Evolutionary conservation across 2,329 filamentous ascomycete species (phyloP), one percentile per base, ranked within the genome.

Genomic region (Fusarium torulosum): DNA sequence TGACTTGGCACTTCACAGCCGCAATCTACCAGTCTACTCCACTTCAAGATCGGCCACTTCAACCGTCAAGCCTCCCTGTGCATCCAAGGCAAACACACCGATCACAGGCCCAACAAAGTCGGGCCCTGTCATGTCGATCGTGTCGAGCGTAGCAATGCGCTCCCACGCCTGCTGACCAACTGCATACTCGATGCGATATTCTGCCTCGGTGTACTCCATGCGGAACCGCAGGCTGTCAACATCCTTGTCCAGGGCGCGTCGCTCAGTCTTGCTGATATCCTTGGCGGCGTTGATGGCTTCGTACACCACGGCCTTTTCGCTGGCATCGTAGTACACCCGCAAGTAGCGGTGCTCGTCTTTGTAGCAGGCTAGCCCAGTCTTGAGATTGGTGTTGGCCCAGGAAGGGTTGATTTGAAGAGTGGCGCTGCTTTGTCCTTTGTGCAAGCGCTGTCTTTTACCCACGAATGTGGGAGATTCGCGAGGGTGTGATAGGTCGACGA

Each of bases 31-130:
- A 38, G 45, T 41, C 46, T 61, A 61, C 27, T 61, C 58, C n/a
- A 61, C 56, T 19, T 20, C 23, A 6, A 61, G 19, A 31, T 61
- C 56, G 3, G 11, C 21, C 15, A 61, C 29, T 41, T 61, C 56
- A 31, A 54, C 52, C 52, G 33, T 31, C 35, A 21, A 31, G 33
- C 0, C 17, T 37, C 23, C 27, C 8, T 21, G 27, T 27, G 31
- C 14, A 1, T 42, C 58, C 46, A 61, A 13, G 14, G 56, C 46
- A 15, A 61, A 61, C 1, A 54, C 40, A 11, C 58, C 58, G 45
- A 61, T 61, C 42, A 61, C 58, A 21, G 58, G 58, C 9, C 58
- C 58, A 35, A 61, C 58, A 45, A 61, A 61, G 8, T 61, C 58
- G 8, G 58, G 56, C 0, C 58, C 58, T 4, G 58, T 61, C 56